Conservation (phyloP, 2,329 filamentous ascomycete genomes). For the Fusarium miscanthi region DNA sequence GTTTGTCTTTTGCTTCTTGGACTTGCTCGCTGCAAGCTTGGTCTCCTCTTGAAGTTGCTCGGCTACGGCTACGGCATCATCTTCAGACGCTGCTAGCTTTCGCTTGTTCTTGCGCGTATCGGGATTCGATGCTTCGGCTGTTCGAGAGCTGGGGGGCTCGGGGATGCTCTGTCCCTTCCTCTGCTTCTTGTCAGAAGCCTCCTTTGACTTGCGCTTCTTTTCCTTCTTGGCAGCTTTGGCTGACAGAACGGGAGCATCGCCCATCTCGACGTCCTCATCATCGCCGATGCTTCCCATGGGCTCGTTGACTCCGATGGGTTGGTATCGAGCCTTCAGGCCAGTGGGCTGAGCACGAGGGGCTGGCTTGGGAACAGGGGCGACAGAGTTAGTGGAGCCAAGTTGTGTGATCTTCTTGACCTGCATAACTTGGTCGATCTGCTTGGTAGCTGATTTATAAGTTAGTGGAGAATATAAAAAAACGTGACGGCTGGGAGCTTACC, state of each 20-base stretch:
- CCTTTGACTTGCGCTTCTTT: conserved; percentile 49
- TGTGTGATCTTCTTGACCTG: conserved; percentile 73
- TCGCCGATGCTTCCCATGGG: conserved; percentile 56
- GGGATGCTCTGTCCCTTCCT: conserved; percentile 37
- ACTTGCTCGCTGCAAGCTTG: conserved; percentile 53
- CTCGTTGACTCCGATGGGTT: conserved; percentile 68
- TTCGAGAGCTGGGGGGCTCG: conserved; percentile 28
- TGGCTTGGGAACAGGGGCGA: conserved; percentile 61
- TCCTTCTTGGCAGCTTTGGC: conserved; percentile 48
- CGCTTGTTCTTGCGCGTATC: conserved; percentile 52
- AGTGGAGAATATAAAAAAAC: conserved; percentile 11
- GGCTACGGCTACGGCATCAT: conserved; percentile 51
- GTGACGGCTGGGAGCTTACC: conserved; percentile 55
- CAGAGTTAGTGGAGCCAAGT: conserved; percentile 57
- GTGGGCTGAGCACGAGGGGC: conserved; percentile 72
- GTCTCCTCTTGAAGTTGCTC: conserved; percentile 52
- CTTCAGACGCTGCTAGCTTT: conserved; percentile 52
- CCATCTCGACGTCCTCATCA: conserved; percentile 60
- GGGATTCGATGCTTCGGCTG: conserved; percentile 31
- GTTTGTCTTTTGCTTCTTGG: conserved; percentile 54
- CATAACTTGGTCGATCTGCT: conserved; percentile 67
- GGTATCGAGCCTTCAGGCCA: conserved; percentile 74
- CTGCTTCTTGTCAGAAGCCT: conserved; percentile 47
- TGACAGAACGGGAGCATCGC: conserved; percentile 49
- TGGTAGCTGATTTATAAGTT: conserved; percentile 42